Base-by-base conservation (phyloP, 495 filamentous ascomycete species). In the Chaetomidium leptoderma region DNA sequence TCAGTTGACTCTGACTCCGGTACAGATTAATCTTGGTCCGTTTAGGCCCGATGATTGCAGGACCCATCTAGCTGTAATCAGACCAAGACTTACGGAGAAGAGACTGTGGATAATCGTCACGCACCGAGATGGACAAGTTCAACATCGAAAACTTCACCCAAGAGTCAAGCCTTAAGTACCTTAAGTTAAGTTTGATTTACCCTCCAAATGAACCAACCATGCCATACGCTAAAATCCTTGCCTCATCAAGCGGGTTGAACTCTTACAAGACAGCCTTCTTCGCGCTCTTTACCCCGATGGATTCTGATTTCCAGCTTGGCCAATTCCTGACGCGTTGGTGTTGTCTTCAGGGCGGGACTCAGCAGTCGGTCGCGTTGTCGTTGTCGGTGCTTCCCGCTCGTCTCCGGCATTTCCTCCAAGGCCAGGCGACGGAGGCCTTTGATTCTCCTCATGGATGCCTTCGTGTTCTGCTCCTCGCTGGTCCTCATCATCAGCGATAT, bases 401-500 rank as follows among this genome's bases (percentile, higher is more conserved):
- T 19, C n/a, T 10, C 46, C 16, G 33, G 13, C 14, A 9, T n/a
- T 16, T 51, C 32, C 21, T 19, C 55, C 30, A 24, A 16, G 21
- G 6, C 14, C 13, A 26, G 44, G 0, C 8, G 26, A 40, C 44
- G 26, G 27, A 21, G 26, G n/a, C n/a, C n/a, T 45, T 13, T 44
- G 23, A 21, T 35, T 33, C 11, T 48, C 49, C 17, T 53, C 6
- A 21, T 51, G 26, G n/a, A 1, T 29, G 19, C 30, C 36, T 29
- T 27, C 16, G 3, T 42, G 17, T 10, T 42, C 50, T 40, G 53
- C 57, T 57, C 59, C 54, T 69, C 56, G 27, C 43, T 45, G 40
- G 52, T 33, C 60, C 56, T 51, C 59, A 19, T 56, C 26, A 0
- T 68, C 65, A 24, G 65, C 60, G 36, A 78, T 53, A 46, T 66